Evolutionary conservation across 2,329 filamentous ascomycete species (phyloP).

Genomic region (Colletotrichum tropicicola): DNA sequence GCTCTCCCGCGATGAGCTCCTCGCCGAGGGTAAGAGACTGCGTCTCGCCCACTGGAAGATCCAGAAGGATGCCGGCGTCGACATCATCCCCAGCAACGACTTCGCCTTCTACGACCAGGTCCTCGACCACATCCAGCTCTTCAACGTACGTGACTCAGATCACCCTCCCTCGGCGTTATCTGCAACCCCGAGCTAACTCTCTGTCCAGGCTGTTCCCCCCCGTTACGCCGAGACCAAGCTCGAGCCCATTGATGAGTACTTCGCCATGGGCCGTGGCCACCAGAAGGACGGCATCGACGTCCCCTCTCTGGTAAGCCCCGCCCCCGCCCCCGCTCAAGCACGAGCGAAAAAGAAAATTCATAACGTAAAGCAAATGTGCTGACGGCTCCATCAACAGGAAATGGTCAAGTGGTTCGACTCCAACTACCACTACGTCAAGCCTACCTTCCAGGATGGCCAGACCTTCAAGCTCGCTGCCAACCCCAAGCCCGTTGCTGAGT

Average conservation of each 20-base stretch:
- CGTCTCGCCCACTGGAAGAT: slow-evolving; percentile 99
- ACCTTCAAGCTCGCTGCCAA: slow-evolving; percentile 87
- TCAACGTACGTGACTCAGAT: slow-evolving; percentile 74
- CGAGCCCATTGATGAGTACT: slow-evolving; percentile 93
- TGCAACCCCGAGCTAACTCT: slow-evolving; percentile 3
- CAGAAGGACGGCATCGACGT: slow-evolving; percentile 96
- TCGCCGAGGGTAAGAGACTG: slow-evolving; percentile 95
- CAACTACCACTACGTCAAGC: slow-evolving; percentile 99
- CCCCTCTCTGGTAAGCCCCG: slow-evolving; percentile 67
- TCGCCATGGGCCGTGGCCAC: slow-evolving; percentile 99
- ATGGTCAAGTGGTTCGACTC: slow-evolving; percentile 99
- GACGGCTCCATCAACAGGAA: slow-evolving; percentile 57
- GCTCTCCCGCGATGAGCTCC: slow-evolving; percentile 88
- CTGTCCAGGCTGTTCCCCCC: slow-evolving; percentile 83
- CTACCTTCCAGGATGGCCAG: slow-evolving; percentile 96
- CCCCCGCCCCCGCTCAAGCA: slow-evolving; percentile 16
- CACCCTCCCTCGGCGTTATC: neutral
- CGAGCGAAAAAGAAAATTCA: slow-evolving; percentile 48
- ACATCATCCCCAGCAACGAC: slow-evolving; percentile 99
- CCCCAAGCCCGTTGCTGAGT: slow-evolving; percentile 95
- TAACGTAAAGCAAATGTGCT: slow-evolving; percentile 15
- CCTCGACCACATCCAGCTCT: slow-evolving; percentile 97
- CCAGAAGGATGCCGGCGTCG: slow-evolving; percentile 97
- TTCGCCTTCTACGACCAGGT: slow-evolving; percentile 99
- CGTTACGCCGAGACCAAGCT: slow-evolving; percentile 93